These are phyloP conservation scores for Tylopilus plumbeoviolaceoides DNA, from an alignment of 768 basidiomycete species.

Conservation along the genomic window DNA sequence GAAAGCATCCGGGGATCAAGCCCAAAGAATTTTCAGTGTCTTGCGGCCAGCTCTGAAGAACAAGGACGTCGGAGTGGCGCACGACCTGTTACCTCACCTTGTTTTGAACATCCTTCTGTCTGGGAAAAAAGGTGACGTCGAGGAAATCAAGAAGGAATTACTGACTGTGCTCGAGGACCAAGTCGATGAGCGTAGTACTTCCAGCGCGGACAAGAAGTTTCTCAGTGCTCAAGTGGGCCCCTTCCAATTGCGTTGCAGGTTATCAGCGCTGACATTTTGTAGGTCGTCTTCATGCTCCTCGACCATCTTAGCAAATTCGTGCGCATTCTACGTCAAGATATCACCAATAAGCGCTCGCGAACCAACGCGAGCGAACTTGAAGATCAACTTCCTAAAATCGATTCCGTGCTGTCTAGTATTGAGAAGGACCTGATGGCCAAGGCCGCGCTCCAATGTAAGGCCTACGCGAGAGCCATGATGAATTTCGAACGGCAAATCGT, in stretches of 20 bases:
- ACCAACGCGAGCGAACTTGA: conserved; percentile 37
- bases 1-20: conserved; percentile 51
- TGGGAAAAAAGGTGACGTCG: conserved; percentile 56
- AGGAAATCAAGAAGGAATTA: conserved; percentile 71
- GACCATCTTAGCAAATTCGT: conserved; percentile 94
- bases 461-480: conserved; percentile 91
- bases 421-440: conserved; percentile 86
- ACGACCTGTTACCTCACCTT: conserved; percentile 86
- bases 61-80: conserved; percentile 93
- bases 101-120: conserved; percentile 82
- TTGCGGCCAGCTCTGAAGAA: conserved; percentile 76
- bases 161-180: conserved; percentile 84
- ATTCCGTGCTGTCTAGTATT: conserved; percentile 79
- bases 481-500: conserved; percentile 86
- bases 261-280: neutral
- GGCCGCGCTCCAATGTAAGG: conserved; percentile 92
- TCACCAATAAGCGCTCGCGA: conserved; percentile 43
- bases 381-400: conserved; percentile 65
- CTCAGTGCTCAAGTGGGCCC: conserved; percentile 85
- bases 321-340: conserved; percentile 65
- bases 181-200: conserved; percentile 54
- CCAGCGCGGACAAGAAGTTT: conserved; percentile 73
- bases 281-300: conserved; percentile 92
- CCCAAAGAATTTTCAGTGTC: conserved; percentile 68
- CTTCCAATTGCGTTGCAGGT: neutral